phyloP scores from a whole-genome alignment of 179 eudicot species.

The Silene coronaria region DNA sequence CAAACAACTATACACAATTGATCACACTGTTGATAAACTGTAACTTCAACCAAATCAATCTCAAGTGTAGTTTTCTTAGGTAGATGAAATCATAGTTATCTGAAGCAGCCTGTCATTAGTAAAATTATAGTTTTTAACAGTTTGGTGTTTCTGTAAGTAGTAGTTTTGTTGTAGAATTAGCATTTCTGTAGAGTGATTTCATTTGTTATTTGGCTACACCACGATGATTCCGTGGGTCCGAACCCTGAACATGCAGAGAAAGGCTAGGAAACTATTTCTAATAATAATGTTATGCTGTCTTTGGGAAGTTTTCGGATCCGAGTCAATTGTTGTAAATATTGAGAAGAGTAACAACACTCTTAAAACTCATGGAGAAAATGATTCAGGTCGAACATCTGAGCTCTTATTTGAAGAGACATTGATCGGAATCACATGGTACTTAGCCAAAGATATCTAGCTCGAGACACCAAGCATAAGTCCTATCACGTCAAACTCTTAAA shows the following conservation, averaged over 20 bases:
- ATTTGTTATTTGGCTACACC: not conserved
- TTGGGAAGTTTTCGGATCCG: no score
- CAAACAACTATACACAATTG: conserved; percentile 32
- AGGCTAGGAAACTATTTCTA: not conserved
- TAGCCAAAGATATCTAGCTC: no score
- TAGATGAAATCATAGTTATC: conserved; percentile 20
- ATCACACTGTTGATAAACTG: conserved; percentile 16
- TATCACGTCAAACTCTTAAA: no score
- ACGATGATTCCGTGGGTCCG: conserved; percentile 20
- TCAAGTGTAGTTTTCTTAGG: conserved; percentile 23
- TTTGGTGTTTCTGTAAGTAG: conserved; percentile 23
- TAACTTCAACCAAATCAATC: conserved; percentile 6
- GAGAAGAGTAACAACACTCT: no score
- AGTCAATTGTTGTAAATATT: no score
- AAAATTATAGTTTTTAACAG: conserved; percentile 12
- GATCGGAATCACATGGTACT: no score
- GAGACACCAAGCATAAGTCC: no score
- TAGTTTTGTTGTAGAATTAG: conserved; percentile 12
- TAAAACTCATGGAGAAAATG: no score
- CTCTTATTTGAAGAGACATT: no score
- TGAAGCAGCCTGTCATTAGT: conserved; percentile 10
- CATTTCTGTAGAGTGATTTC: conserved; percentile 18
- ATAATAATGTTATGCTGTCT: not conserved
- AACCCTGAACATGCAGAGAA: conserved; percentile 8
- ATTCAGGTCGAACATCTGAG: no score